A percentile compares a stretch with the other conserved stretches of the same genome.
These are phyloP conservation scores for Cocos nucifera DNA, from an alignment of 176 grass and related monocot species.

Conservation along the genomic window DNA sequence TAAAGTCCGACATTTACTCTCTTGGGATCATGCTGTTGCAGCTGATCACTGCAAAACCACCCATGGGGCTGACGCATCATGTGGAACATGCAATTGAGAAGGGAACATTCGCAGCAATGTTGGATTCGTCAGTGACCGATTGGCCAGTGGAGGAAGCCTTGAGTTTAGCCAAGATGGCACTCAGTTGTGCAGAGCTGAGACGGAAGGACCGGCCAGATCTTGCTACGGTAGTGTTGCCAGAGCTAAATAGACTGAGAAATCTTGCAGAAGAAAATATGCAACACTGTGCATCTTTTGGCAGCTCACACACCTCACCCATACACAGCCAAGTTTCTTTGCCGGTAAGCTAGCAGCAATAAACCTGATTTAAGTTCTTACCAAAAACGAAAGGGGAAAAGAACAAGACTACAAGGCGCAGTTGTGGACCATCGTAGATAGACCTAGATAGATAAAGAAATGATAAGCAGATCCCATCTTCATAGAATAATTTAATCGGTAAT, in stretches of 20 bases:
- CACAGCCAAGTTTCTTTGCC: slow-evolving; percentile 3
- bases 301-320: not conserved
- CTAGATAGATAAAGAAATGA: no score
- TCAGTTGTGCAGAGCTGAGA: slow-evolving; percentile 31
- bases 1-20: slow-evolving; percentile 37
- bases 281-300: not conserved
- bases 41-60: slow-evolving; percentile 24
- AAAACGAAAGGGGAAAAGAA: no score
- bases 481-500: no score
- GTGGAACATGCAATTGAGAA: slow-evolving; percentile 14
- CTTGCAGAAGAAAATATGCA: slow-evolving; percentile 14
- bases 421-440: no score
- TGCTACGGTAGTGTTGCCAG: slow-evolving; percentile 25
- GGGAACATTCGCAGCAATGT: slow-evolving; percentile 16
- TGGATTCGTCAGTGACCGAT: slow-evolving; percentile 24
- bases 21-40: slow-evolving; percentile 38
- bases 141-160: slow-evolving; percentile 34
- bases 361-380: no score
- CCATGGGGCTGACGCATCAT: slow-evolving; percentile 29
- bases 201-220: slow-evolving; percentile 36
- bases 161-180: slow-evolving; percentile 17
- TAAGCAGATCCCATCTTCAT: no score
- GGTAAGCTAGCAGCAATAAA: slow-evolving; percentile 8
- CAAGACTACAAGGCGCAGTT: no score
- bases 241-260: slow-evolving; percentile 27